Evolutionary conservation across 371 early-diverging fungal genomes (phyloP).

Genomic region (Batkoa obscura): DNA sequence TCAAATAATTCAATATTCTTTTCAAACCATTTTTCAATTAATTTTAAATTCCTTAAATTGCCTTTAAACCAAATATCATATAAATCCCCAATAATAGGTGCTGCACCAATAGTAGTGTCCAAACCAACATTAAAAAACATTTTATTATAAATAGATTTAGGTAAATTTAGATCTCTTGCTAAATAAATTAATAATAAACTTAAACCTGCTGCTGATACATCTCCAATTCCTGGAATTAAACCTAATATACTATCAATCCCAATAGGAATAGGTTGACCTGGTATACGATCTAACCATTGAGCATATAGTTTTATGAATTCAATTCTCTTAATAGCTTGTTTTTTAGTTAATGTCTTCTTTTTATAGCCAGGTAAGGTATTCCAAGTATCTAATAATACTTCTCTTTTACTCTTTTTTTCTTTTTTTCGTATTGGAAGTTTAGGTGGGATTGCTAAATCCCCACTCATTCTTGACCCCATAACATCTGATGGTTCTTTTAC

Average conservation of each 20-base stretch:
- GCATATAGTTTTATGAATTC: not conserved
- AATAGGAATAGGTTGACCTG: slow-evolving; percentile 3
- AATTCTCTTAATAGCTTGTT: not conserved
- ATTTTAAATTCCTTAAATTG: slow-evolving; percentile 7
- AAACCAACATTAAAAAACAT: slow-evolving; percentile 6
- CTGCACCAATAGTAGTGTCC: slow-evolving; percentile 6
- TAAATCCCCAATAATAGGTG: slow-evolving; percentile 8
- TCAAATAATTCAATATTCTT: slow-evolving; percentile 1
- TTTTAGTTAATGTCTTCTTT: not conserved
- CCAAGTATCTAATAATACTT: not conserved
- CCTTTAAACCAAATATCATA: slow-evolving; percentile 9
- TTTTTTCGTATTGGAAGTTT: not conserved
- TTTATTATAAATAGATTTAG: not conserved
- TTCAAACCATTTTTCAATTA: slow-evolving; percentile 8
- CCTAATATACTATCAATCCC: slow-evolving; percentile 9
- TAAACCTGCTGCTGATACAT: not conserved
- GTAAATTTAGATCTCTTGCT: not conserved
- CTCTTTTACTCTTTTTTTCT: not conserved
- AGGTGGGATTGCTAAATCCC: not conserved
- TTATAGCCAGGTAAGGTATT: not conserved
- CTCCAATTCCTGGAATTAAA: slow-evolving; percentile 9
- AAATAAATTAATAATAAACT: slow-evolving; percentile 2
- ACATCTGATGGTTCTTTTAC: too few species aligned
- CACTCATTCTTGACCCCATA: too few species aligned
- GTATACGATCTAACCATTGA: slow-evolving; percentile 7